These are phyloP conservation scores for Alnus rubra DNA, from an alignment of 306 rosid species.

Conservation along the genomic window DNA sequence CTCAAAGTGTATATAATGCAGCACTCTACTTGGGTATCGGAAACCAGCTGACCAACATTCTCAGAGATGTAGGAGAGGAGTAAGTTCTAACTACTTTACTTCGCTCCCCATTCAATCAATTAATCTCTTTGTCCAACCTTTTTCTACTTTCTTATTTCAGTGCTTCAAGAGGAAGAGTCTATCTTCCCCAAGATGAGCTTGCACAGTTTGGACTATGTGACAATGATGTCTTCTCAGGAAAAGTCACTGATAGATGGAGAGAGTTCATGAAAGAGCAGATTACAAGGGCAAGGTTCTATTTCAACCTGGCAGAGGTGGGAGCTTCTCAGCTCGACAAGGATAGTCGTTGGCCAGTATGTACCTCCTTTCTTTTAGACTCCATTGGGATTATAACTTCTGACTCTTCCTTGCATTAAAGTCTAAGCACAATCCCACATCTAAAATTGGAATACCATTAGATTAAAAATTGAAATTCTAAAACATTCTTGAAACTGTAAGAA, in stretches of 20 bases:
- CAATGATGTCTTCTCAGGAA: slow-evolving; percentile 58
- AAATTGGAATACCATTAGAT: too few species aligned
- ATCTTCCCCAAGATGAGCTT: slow-evolving; percentile 95
- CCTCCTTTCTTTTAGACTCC: too few species aligned
- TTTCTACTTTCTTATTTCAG: slow-evolving; percentile 28
- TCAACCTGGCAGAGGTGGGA: slow-evolving; percentile 72
- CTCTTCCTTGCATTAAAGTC: too few species aligned
- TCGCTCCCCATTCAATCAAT: background rate
- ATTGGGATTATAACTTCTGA: too few species aligned
- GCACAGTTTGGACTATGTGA: slow-evolving; percentile 70
- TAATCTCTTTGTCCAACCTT: background rate
- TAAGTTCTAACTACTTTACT: slow-evolving; percentile 33
- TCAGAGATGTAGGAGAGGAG: slow-evolving; percentile 97
- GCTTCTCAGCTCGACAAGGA: slow-evolving; percentile 82
- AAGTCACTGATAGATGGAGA: slow-evolving; percentile 64
- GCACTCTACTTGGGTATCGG: slow-evolving; percentile 83
- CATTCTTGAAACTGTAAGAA: background rate
- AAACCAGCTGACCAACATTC: slow-evolving; percentile 85
- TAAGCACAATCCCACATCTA: too few species aligned
- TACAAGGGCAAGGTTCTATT: slow-evolving; percentile 75
- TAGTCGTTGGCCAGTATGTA: slow-evolving; percentile 87
- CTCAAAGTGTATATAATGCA: slow-evolving; percentile 56
- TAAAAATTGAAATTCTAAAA: background rate
- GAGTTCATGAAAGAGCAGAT: slow-evolving; percentile 85
- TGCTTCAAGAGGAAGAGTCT: slow-evolving; percentile 83